Evolutionary conservation across 257 asterid genomes (phyloP).

Genomic region (Solanum verrucosum): DNA sequence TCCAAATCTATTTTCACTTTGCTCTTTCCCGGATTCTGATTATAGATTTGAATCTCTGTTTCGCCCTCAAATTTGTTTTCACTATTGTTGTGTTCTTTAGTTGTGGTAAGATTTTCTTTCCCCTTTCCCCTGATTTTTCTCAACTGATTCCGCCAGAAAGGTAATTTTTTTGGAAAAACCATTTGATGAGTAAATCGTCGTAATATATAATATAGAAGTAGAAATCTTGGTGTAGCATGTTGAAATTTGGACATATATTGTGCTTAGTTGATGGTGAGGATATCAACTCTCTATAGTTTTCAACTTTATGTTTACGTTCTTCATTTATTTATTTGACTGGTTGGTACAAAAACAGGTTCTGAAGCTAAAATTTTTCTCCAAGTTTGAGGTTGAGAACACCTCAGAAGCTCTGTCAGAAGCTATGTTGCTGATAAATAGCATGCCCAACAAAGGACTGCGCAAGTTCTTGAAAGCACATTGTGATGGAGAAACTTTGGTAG

Average conservation of each 20-base stretch:
- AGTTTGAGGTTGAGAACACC: slow-evolving; percentile 54
- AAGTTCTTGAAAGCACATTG: slow-evolving; percentile 67
- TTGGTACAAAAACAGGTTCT: slow-evolving; percentile 33
- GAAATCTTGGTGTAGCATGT: background rate
- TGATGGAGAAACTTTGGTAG: slow-evolving; percentile 50
- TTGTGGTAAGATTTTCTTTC: too few species aligned
- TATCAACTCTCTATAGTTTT: too few species aligned
- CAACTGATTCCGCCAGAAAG: slow-evolving; percentile 69
- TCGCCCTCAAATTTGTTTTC: too few species aligned
- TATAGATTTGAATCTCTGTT: too few species aligned
- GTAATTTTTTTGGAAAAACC: slow-evolving; percentile 2
- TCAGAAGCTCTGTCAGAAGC: slow-evolving; percentile 75
- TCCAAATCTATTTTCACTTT: too few species aligned
- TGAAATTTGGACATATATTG: background rate
- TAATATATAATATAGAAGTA: background rate
- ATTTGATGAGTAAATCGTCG: too few species aligned
- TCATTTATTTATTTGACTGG: background rate
- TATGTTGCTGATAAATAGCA: slow-evolving; percentile 37
- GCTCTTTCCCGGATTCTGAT: too few species aligned
- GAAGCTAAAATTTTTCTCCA: slow-evolving; percentile 63
- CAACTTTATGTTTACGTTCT: background rate
- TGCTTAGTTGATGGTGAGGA: background rate
- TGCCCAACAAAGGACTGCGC: slow-evolving; percentile 28
- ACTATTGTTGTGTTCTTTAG: too few species aligned
- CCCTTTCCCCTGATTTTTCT: background rate